Evolutionary conservation across 495 filamentous ascomycete genomes (phyloP).

Genomic region (Podospora anserina): DNA sequence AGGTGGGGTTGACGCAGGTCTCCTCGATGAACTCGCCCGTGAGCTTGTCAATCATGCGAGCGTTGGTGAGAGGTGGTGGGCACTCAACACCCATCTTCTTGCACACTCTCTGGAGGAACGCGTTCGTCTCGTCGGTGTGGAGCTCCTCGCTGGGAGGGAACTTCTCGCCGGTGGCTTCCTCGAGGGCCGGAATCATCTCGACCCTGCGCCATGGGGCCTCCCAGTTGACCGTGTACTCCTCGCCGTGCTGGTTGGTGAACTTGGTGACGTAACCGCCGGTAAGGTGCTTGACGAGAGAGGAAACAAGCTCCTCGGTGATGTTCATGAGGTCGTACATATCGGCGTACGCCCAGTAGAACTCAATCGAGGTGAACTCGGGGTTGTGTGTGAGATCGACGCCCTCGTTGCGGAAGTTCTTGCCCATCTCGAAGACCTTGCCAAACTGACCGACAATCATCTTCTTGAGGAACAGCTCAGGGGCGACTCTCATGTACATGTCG

Average conservation of each 20-base stretch:
- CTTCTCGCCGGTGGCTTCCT: slow-evolving; percentile 83
- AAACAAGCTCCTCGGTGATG: slow-evolving; percentile 90
- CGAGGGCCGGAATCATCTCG: slow-evolving; percentile 94
- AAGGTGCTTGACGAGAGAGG: slow-evolving; percentile 83
- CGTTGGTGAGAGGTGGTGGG: slow-evolving; percentile 84
- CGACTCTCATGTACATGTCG: slow-evolving; percentile 85
- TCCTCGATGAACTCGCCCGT: slow-evolving; percentile 95
- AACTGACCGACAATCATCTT: slow-evolving; percentile 88
- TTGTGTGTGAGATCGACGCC: slow-evolving; percentile 92
- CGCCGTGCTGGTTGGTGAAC: slow-evolving; percentile 76
- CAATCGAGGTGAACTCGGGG: slow-evolving; percentile 95
- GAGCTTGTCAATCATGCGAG: slow-evolving; percentile 96
- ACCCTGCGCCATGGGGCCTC: slow-evolving; percentile 87
- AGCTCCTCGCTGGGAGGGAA: slow-evolving; percentile 88
- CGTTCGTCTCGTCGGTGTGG: slow-evolving; percentile 80
- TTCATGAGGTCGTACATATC: slow-evolving; percentile 93
- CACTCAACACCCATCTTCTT: slow-evolving; percentile 91
- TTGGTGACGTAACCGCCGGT: slow-evolving; percentile 81
- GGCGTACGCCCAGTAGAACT: slow-evolving; percentile 95
- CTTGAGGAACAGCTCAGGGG: slow-evolving; percentile 95
- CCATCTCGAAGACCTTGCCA: slow-evolving; percentile 80
- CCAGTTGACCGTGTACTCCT: slow-evolving; percentile 91
- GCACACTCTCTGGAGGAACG: slow-evolving; percentile 78
- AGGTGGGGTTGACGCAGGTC: slow-evolving; percentile 91
- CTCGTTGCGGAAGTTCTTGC: slow-evolving; percentile 91